phyloP scores from a whole-genome alignment of 192 early-diverging fungal species.

The Chytriomyces sp. region DNA sequence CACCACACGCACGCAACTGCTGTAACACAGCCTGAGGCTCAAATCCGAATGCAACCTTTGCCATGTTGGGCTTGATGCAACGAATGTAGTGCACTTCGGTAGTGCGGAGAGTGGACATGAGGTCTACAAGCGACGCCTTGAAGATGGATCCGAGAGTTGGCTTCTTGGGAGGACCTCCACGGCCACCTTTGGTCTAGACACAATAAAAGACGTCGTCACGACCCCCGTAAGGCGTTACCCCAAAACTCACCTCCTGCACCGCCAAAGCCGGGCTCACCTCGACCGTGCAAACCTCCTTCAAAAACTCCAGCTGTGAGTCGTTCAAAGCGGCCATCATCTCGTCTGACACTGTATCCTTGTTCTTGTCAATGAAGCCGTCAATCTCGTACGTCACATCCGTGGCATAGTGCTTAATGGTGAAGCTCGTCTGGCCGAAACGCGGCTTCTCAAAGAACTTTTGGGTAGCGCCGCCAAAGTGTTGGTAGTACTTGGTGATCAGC shows the following conservation, averaged over 20 bases:
- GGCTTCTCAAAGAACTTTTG: constrained; percentile 87
- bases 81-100: constrained; percentile 92
- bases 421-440: constrained; percentile 82
- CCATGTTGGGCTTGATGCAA: constrained; percentile 95
- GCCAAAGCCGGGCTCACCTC: constrained; percentile 69
- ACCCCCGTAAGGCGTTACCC: not conserved
- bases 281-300: constrained; percentile 70
- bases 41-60: constrained; percentile 84
- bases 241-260: not conserved
- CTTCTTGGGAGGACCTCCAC: constrained; percentile 60
- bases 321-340: constrained; percentile 74
- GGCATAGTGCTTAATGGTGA: constrained; percentile 96
- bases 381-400: constrained; percentile 91
- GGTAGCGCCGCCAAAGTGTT: constrained; percentile 69
- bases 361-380: constrained; percentile 97
- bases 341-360: constrained; percentile 94
- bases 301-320: constrained; percentile 69
- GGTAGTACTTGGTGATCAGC: constrained; percentile 89
- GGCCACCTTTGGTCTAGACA: constrained; percentile 31
- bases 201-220: no score
- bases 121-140: constrained; percentile 68
- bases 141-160: constrained; percentile 90
- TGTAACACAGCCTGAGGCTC: constrained; percentile 87
- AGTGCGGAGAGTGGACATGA: constrained; percentile 87
- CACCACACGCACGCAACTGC: constrained; percentile 96